These are phyloP conservation scores for Cordyceps cateniannulata DNA, from an alignment of 2,329 filamentous ascomycete genomes.

Conservation along the genomic window DNA sequence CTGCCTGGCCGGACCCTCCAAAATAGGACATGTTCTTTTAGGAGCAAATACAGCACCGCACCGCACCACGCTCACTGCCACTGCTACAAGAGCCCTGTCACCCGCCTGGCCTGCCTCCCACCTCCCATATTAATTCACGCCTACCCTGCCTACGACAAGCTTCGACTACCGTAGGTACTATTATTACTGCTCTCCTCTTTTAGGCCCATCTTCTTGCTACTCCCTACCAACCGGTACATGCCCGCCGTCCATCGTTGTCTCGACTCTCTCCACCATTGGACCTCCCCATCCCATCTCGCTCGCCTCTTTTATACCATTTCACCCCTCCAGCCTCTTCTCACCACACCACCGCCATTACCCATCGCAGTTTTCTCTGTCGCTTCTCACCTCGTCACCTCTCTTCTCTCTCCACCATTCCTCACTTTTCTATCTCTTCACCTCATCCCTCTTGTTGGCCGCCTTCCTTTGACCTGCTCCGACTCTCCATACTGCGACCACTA, in stretches of 20 bases:
- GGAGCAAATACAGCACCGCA: neutral
- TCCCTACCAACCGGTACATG: neutral
- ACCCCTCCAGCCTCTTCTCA: constrained; percentile 2
- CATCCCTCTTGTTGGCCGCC: neutral
- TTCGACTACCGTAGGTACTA: too few relatives aligned
- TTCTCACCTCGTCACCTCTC: neutral
- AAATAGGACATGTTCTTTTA: neutral
- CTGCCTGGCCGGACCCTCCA: neutral
- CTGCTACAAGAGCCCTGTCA: too few relatives aligned
- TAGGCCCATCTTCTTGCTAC: neutral
- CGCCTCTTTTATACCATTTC: constrained; percentile 6
- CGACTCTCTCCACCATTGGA: neutral
- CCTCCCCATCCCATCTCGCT: constrained; percentile 4
- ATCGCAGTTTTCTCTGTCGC: neutral
- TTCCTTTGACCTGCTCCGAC: neutral
- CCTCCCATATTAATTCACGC: too few relatives aligned
- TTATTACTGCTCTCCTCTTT: neutral
- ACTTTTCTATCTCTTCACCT: neutral
- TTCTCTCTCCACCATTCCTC: neutral
- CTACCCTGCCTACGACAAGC: too few relatives aligned
- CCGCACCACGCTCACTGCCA: too few relatives aligned
- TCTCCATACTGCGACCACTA: neutral
- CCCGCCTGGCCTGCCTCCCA: too few relatives aligned
- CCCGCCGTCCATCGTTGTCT: neutral
- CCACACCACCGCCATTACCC: neutral